Percentiles rank a stretch among this genome's conserved stretches.
Conservation (phyloP, 2,329 filamentous ascomycete genomes). For the Paracamarosporium sp. region DNA sequence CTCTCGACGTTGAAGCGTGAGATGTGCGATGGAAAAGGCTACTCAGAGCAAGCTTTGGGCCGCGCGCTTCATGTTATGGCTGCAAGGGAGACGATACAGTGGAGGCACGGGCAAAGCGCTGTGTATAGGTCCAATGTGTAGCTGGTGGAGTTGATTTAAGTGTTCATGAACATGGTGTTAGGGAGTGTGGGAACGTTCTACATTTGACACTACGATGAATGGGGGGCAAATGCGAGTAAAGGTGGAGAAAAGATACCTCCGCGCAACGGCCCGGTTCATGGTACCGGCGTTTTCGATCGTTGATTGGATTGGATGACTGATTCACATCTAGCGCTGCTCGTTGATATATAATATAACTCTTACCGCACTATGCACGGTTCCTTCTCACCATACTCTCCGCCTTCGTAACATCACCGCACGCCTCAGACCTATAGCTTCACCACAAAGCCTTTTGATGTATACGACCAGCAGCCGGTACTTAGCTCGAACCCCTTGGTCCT, state of each 20-base stretch:
- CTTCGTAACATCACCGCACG: background rate
- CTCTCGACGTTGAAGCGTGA: conserved; percentile 84
- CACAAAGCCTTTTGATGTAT: too few relatives aligned
- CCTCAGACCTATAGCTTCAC: too few relatives aligned
- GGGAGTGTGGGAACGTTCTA: background rate
- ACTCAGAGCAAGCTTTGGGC: conserved; percentile 84
- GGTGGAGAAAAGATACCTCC: background rate
- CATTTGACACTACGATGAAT: background rate
- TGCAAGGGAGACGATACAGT: conserved; percentile 83
- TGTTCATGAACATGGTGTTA: background rate
- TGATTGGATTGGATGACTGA: too few relatives aligned
- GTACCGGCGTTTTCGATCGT: background rate
- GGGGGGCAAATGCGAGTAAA: background rate
- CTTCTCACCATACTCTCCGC: background rate
- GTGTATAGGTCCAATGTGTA: conserved; percentile 76
- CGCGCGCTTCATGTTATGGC: conserved; percentile 86
- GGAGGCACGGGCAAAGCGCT: conserved; percentile 76
- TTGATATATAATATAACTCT: background rate
- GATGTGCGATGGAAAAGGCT: conserved; percentile 90
- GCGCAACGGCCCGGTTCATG: background rate
- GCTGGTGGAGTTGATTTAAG: background rate
- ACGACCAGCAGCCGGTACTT: too few relatives aligned
- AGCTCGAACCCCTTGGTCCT: too few relatives aligned
- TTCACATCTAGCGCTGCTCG: background rate
- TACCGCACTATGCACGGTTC: background rate